Percentiles rank a stretch among this genome's conserved stretches.
Evolutionary conservation across 1,284 basidiomycete genomes (phyloP).

Genomic region (Hemileia vastatrix): DNA sequence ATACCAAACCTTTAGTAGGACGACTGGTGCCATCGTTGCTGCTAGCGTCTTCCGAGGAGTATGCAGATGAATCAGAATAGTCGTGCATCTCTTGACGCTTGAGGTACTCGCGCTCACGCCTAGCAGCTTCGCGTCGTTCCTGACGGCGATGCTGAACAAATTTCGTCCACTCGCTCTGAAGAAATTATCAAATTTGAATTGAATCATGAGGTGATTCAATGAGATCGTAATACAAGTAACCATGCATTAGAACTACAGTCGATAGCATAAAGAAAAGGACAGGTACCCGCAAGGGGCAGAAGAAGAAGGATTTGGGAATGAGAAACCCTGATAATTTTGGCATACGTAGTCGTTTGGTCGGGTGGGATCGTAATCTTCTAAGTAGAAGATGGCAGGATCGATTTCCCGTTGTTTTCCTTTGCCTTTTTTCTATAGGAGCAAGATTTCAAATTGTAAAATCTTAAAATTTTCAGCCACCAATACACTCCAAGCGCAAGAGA

Average conservation of each 20-base stretch:
- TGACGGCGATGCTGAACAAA: slow-evolving; percentile 20
- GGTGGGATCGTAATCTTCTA: slow-evolving; percentile 23
- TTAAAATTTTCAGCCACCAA: neutral
- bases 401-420: slow-evolving; percentile 24
- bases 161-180: slow-evolving; percentile 23
- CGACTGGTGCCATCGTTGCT: slow-evolving; percentile 14
- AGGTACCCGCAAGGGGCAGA: no score
- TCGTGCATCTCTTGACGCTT: slow-evolving; percentile 18
- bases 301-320: no score
- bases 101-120: slow-evolving; percentile 21
- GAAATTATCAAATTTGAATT: no score
- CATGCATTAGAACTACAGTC: no score
- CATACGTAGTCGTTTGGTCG: slow-evolving; percentile 24
- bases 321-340: no score
- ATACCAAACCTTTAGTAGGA: slow-evolving; percentile 10
- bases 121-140: slow-evolving; percentile 16
- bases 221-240: no score
- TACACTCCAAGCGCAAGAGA: neutral
- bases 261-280: no score
- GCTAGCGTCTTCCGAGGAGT: slow-evolving; percentile 19
- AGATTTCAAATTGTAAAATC: slow-evolving; percentile 9
- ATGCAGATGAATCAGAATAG: slow-evolving; percentile 16
- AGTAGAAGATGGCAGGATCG: slow-evolving; percentile 22
- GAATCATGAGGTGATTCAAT: no score
- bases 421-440: slow-evolving; percentile 23